These are phyloP conservation scores for Papiliotrema laurentii DNA, from an alignment of 1,284 basidiomycete species.

Conservation along the genomic window DNA sequence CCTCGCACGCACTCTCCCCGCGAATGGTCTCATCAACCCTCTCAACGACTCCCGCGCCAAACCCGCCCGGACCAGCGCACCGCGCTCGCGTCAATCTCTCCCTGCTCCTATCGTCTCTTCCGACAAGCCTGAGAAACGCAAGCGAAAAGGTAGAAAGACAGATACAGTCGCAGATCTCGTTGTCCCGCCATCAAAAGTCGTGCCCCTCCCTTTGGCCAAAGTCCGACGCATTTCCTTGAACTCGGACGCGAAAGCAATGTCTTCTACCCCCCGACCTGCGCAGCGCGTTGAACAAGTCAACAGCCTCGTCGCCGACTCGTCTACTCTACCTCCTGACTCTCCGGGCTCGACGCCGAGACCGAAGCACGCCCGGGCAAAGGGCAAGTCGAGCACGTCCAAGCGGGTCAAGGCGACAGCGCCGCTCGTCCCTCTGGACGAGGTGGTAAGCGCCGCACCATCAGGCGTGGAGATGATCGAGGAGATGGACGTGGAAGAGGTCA, in stretches of 20 bases:
- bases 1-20: not conserved
- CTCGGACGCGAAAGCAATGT: no score
- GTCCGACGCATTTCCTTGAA: not conserved
- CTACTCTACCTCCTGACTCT: not conserved
- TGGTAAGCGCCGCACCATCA: no score
- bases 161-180: not conserved
- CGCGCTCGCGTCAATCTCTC: no score
- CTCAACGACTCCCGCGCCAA: not conserved
- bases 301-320: not conserved
- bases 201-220: not conserved
- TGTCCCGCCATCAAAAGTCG: not conserved
- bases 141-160: not conserved
- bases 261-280: not conserved
- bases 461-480: not conserved
- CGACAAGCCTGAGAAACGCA: not conserved
- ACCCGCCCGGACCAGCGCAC: no score
- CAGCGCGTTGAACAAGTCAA: not conserved
- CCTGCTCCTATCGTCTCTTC: no score
- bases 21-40: not conserved
- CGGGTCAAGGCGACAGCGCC: no score
- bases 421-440: no score
- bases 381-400: no score
- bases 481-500: not conserved
- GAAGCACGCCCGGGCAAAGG: not conserved
- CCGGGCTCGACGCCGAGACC: not conserved